Evolutionary conservation across 139 green algal genomes (phyloP).

Genomic region (Haematococcus lacustris): DNA sequence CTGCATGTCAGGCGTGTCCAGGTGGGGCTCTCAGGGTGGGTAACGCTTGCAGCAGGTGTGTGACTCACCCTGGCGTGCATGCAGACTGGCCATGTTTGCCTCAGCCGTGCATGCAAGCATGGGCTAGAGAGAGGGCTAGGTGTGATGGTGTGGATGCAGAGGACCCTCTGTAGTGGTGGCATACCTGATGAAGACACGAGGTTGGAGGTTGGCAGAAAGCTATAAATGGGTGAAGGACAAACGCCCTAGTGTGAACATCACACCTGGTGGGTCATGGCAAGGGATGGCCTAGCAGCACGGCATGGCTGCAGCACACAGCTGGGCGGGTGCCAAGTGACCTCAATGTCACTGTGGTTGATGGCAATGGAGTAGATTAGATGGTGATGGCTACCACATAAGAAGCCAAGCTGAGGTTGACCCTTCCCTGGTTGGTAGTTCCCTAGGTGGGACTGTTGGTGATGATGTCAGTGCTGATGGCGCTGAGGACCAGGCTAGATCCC

Average conservation of each 20-base stretch:
- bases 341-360: background rate
- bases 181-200: slow-evolving; percentile 75
- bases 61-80: too few relatives aligned
- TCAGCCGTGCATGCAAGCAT: too few relatives aligned
- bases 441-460: too few relatives aligned
- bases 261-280: slow-evolving; percentile 25
- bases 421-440: background rate
- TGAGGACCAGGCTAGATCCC: too few relatives aligned
- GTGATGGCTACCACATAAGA: background rate
- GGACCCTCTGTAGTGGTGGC: slow-evolving; percentile 58
- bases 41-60: background rate
- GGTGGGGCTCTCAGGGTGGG: slow-evolving; percentile 19
- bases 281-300: background rate
- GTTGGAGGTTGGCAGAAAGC: slow-evolving; percentile 66
- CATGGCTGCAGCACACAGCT: background rate
- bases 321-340: background rate
- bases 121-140: too few relatives aligned
- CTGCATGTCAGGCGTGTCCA: slow-evolving; percentile 66
- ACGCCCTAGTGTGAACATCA: slow-evolving; percentile 40
- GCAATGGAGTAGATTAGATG: background rate
- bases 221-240: slow-evolving; percentile 78
- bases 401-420: background rate
- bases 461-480: too few relatives aligned
- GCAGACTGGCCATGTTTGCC: too few relatives aligned
- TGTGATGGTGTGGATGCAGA: slow-evolving; percentile 20